phyloP scores from a whole-genome alignment of 1,284 basidiomycete species.

The Wallemia mellicola region DNA sequence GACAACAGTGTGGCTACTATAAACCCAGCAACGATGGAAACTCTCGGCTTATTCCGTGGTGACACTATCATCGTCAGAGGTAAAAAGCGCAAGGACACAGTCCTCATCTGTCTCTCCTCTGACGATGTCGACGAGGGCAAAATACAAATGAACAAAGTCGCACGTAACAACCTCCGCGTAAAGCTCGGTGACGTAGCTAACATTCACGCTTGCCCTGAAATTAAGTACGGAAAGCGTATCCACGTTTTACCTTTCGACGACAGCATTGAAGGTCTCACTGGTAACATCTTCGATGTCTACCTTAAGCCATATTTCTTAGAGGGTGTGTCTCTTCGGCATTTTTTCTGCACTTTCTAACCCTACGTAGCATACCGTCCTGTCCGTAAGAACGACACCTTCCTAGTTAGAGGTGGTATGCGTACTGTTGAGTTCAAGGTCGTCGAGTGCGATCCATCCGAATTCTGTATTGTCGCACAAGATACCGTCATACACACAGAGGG shows the following conservation, averaged over 20 bases:
- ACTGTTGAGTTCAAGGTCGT: constrained; percentile 98
- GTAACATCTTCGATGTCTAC: constrained; percentile 96
- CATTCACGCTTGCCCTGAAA: constrained; percentile 84
- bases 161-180: constrained; percentile 87
- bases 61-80: constrained; percentile 77
- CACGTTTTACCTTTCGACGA: constrained; percentile 95
- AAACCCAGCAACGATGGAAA: constrained; percentile 89
- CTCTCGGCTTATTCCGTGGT: constrained; percentile 71
- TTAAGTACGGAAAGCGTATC: constrained; percentile 96
- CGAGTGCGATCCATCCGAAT: constrained; percentile 79
- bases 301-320: constrained; percentile 99
- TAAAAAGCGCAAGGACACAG: constrained; percentile 83
- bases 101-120: constrained; percentile 76
- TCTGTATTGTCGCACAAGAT: constrained; percentile 88
- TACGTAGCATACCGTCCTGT: constrained; percentile 80
- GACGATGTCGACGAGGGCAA: constrained; percentile 94
- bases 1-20: constrained; percentile 82
- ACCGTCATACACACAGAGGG: constrained; percentile 95
- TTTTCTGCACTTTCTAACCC: too few species aligned
- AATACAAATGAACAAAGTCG: constrained; percentile 97
- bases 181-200: constrained; percentile 90
- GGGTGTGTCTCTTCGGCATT: too few species aligned
- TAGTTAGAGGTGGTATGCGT: constrained; percentile 86
- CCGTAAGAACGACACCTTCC: constrained; percentile 91
- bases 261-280: constrained; percentile 82